phyloP scores from a whole-genome alignment of 2,329 filamentous ascomycete genomes.

The Pezicula neosporulosa region DNA sequence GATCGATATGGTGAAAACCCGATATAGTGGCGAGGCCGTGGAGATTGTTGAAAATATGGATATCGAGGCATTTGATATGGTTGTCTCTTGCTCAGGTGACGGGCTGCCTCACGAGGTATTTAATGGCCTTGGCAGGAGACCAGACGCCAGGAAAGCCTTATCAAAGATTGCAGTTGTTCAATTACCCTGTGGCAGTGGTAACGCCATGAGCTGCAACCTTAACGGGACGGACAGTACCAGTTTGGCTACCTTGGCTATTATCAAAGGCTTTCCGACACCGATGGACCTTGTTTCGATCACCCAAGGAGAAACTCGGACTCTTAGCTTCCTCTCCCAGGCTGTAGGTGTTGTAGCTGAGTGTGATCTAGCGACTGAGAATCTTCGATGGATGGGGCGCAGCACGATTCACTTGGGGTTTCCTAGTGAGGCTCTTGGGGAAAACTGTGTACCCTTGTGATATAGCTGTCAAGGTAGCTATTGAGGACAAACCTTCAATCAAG shows the following conservation, averaged over 20 bases:
- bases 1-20: conserved; percentile 71
- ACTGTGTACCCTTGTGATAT: conserved; percentile 86
- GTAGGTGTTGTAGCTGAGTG: conserved; percentile 87
- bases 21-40: conserved; percentile 70
- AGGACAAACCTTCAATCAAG: conserved; percentile 70
- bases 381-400: conserved; percentile 90
- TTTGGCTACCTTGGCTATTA: conserved; percentile 74
- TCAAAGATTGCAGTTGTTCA: conserved; percentile 77
- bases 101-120: conserved; percentile 91
- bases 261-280: conserved; percentile 83
- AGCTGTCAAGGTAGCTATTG: conserved; percentile 77
- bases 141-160: conserved; percentile 72
- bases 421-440: conserved; percentile 72
- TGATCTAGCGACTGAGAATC: conserved; percentile 84
- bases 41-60: conserved; percentile 75
- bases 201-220: conserved; percentile 87
- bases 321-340: conserved; percentile 89
- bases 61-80: conserved; percentile 75
- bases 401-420: conserved; percentile 81
- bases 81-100: conserved; percentile 89
- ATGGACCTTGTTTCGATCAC: conserved; percentile 87
- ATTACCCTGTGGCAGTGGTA: conserved; percentile 89
- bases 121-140: conserved; percentile 79
- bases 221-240: conserved; percentile 76
- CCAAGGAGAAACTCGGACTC: conserved; percentile 67